Conservation (phyloP, 2,329 filamentous ascomycete species). For the Fusarium sp. region DNA sequence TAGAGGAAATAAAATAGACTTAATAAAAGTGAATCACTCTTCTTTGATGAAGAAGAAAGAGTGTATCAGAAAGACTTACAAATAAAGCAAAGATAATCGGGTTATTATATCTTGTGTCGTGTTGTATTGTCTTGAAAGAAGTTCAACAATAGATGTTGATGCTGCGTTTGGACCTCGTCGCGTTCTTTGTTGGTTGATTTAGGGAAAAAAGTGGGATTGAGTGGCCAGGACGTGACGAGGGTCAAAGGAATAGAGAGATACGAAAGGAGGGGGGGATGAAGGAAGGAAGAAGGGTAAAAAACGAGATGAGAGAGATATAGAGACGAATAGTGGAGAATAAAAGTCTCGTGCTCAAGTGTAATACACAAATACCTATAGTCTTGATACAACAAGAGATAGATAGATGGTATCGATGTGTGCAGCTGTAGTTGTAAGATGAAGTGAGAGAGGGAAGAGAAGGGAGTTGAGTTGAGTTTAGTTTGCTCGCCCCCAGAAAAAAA, state of each 20-base stretch:
- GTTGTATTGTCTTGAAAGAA: background rate
- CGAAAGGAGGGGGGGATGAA: slow-evolving; percentile 13
- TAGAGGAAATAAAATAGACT: background rate
- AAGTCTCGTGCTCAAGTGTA: slow-evolving; percentile 36
- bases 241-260: slow-evolving; percentile 16
- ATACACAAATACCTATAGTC: slow-evolving; percentile 20
- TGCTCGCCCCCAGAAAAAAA: slow-evolving; percentile 9
- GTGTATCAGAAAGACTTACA: slow-evolving; percentile 14
- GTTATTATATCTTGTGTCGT: background rate
- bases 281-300: slow-evolving; percentile 6
- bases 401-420: background rate
- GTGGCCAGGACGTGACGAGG: slow-evolving; percentile 24
- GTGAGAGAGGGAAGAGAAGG: background rate
- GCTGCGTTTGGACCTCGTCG: slow-evolving; percentile 14
- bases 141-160: slow-evolving; percentile 13
- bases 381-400: background rate
- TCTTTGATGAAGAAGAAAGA: background rate
- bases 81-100: slow-evolving; percentile 1
- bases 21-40: slow-evolving; percentile 15
- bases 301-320: slow-evolving; percentile 19
- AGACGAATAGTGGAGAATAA: slow-evolving; percentile 33
- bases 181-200: slow-evolving; percentile 32
- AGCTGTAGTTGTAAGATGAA: slow-evolving; percentile 15
- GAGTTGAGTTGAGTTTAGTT: slow-evolving; percentile 14
- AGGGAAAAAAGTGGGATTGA: slow-evolving; percentile 40